Conservation (phyloP, 768 basidiomycete species). For the Psilocybe cubensis region DNA sequence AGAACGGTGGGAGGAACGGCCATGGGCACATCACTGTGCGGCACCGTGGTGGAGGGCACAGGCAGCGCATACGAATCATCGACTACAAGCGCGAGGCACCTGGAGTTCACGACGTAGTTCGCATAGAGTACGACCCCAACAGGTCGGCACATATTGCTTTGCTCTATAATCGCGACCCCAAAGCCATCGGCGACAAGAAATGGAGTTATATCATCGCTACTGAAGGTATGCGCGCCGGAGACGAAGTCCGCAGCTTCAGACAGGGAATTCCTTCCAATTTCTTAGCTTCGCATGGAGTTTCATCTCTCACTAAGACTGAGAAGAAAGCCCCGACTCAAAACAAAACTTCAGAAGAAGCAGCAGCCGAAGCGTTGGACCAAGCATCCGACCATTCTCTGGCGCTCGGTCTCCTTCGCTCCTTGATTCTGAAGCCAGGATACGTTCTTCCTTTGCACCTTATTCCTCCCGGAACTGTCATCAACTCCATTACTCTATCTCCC, state of each 20-base stretch:
- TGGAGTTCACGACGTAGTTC: constrained; percentile 86
- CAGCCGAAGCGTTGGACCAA: constrained; percentile 18
- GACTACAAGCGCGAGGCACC: constrained; percentile 83
- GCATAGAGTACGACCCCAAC: constrained; percentile 97
- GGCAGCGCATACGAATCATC: constrained; percentile 79
- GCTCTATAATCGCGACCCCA: constrained; percentile 62
- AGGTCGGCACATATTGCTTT: constrained; percentile 95
- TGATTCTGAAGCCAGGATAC: constrained; percentile 89
- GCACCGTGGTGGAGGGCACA: constrained; percentile 90
- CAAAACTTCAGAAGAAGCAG: constrained; percentile 19
- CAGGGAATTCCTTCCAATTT: constrained; percentile 80
- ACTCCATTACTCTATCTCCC: constrained; percentile 80
- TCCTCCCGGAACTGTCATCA: constrained; percentile 89
- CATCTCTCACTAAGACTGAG: constrained; percentile 9
- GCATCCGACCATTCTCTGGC: constrained; percentile 67
- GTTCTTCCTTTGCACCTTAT: constrained; percentile 91
- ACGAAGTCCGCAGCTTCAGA: constrained; percentile 85
- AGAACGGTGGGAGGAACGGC: constrained; percentile 84
- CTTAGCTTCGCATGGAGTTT: constrained; percentile 50
- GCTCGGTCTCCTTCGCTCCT: constrained; percentile 80
- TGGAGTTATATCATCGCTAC: constrained; percentile 95
- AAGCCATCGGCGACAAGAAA: constrained; percentile 52
- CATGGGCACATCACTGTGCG: constrained; percentile 88
- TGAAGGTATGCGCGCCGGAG: constrained; percentile 87
- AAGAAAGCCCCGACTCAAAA: constrained; percentile 10